Base-by-base conservation (phyloP, 192 early-diverging fungal species). In the Chytriomyces confervae region DNA sequence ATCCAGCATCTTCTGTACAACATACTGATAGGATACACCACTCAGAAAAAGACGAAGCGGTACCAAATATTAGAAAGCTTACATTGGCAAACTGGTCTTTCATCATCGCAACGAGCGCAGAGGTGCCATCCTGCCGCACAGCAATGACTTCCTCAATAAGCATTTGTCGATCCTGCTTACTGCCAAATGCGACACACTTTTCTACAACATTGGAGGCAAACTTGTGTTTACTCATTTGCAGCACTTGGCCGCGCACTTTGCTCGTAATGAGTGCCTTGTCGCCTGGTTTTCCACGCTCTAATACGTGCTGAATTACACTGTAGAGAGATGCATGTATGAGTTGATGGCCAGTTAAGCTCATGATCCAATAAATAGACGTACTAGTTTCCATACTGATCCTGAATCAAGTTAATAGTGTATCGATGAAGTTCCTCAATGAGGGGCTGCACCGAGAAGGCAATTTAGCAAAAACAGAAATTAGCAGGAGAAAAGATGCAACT, bases 311-410 rank as follows among this genome's bases (percentile, higher is more conserved):
- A 69, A 99, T 97, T 13, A 98, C 97, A 50, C 20, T 67, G 50
- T 29, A 4, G 61, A 24, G 47, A 60, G 46, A 16, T 57, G 4
- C 1, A 36, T 43, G 27, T 23, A 3, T 36, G 36, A 36, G 36
- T 36, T 36, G 36, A 36, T 36, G 36, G 4, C 4, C 36, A 36
- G 36, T 57, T 57, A 20, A 57, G 20, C 13, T 13, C 20, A 57
- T 2, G 62, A 66, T 3, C 0, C 0, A 16, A 27, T 67, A 44
- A 65, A 24, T 45, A 84, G 36, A 72, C 71, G 8, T 5, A 72
- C 71, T 99, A 99, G 86, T 99, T 99, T 68, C 97, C 97, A 77
- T 99, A 99, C 86, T 98, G 96, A 77, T 99, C 96, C 84, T 97
- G 95, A 11, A 99, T 96, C 50, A 99, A 86, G 78, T 91, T 93